A percentile compares a stretch with the other conserved stretches of the same genome.
phyloP scores from a whole-genome alignment of 2,329 filamentous ascomycete species.

The Remersonia thermophila region DNA sequence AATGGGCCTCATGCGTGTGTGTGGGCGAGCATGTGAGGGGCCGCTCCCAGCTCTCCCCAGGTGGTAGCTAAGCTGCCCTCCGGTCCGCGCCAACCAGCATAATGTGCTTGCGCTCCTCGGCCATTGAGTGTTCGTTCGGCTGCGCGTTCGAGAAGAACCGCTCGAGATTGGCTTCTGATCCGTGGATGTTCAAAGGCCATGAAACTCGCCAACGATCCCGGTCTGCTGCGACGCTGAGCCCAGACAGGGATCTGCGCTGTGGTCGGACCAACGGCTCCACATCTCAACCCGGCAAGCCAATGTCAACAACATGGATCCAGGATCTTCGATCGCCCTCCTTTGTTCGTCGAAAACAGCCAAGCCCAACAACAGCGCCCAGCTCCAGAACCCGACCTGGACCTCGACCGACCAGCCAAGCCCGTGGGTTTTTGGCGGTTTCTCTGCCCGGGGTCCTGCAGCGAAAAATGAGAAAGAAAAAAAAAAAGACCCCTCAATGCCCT shows the following conservation, averaged over 20 bases:
- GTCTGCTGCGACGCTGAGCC: no score
- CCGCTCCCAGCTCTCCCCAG: constrained; percentile 4
- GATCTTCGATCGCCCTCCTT: constrained; percentile 20
- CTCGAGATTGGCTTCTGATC: no score
- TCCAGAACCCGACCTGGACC: constrained; percentile 14
- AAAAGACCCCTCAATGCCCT: no score
- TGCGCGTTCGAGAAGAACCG: no score
- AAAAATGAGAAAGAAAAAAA: no score
- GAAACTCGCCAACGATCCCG: no score
- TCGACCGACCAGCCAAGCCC: constrained; percentile 3
- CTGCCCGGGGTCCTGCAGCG: no score
- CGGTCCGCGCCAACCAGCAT: constrained; percentile 13
- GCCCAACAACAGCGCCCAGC: constrained; percentile 13
- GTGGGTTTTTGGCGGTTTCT: no score
- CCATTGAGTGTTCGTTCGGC: no score
- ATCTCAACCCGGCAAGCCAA: constrained; percentile 14
- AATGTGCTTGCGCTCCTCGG: no score
- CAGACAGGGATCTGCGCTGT: constrained; percentile 18
- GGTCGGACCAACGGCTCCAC: constrained; percentile 21
- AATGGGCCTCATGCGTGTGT: constrained; percentile 13
- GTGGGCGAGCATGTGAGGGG: constrained; percentile 1
- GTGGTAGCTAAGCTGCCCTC: constrained; percentile 10
- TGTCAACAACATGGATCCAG: constrained; percentile 30
- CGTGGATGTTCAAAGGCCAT: no score
- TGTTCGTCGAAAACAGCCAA: constrained; percentile 19